Percentiles rank a stretch among this genome's conserved stretches.
phyloP scores from a whole-genome alignment of 208 protist genomes.

The Angomonas deanei region DNA sequence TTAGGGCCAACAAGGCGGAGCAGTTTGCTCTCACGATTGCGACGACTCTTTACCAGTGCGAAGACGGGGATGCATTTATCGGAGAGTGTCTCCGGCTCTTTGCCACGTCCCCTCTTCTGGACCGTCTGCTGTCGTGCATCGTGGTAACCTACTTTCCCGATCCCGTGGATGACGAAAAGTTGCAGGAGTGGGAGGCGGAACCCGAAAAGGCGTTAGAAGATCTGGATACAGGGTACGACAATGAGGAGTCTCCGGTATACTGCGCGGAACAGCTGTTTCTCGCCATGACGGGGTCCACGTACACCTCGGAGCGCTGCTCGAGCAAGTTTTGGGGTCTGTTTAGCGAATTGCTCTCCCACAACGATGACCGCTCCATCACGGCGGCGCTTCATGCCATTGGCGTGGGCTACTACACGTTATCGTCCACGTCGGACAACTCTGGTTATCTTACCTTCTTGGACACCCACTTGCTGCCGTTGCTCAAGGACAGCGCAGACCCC shows the following conservation, averaged over 20 bases:
- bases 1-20: neutral
- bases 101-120: conserved; percentile 12
- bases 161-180: conserved; percentile 12
- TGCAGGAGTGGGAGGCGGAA: conserved; percentile 35
- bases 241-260: conserved; percentile 34
- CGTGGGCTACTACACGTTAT: conserved; percentile 82
- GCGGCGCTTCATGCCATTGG: conserved; percentile 81
- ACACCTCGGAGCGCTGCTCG: conserved; percentile 17
- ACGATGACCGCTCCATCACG: conserved; percentile 32
- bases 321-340: conserved; percentile 42
- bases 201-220: conserved; percentile 48
- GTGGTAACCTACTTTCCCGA: conserved; percentile 57
- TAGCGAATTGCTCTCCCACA: conserved; percentile 36
- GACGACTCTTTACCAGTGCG: neutral
- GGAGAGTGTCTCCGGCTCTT: conserved; percentile 16
- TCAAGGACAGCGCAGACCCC: conserved; percentile 13
- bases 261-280: conserved; percentile 72
- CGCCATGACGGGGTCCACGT: conserved; percentile 59
- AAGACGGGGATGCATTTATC: conserved; percentile 29
- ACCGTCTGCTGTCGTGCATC: conserved; percentile 27
- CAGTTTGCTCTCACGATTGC: neutral
- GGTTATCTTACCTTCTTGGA: conserved; percentile 57
- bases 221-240: conserved; percentile 47
- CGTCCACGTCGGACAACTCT: conserved; percentile 8
- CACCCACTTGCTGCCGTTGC: conserved; percentile 50